Evolutionary conservation across 768 basidiomycete genomes (phyloP), one percentile per base, ranked within the genome.

Genomic region (Pholiota microspora): DNA sequence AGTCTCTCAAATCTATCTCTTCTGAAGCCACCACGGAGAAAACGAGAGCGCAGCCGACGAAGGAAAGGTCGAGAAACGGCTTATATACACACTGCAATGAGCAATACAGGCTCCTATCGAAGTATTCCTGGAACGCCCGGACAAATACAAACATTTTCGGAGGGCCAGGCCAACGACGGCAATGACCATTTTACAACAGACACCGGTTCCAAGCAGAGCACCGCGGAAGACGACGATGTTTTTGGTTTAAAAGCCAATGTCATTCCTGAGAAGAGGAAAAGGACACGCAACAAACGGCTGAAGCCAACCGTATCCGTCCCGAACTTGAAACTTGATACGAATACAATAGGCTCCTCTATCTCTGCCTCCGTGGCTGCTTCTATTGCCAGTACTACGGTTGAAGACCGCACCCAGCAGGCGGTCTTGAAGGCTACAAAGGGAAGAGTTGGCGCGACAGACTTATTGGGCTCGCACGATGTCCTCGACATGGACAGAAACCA

Each of bases 1-100:
- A 67, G 66, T 29, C 49, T 67, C n/a, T 61, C 61, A 8, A 62
- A 64, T n/a, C 51, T 67, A 45, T 55, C 65, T 13, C 50, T 67
- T 34, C 56, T 67, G 32, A 58, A 67, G 55, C 63, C 68, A 29
- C 64, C 62, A 25, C 58, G 62, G 25, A 54, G 56, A 35, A 57
- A 49, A 34, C 58, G 61, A n/a, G 46, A 55, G 48, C 54, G 61
- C 10, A 62, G 58, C 51, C 59, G 57, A n/a, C 56, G 55, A n/a
- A 36, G 59, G 18, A 61, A 50, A 54, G 54, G 15, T 15, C 55
- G 49, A 49, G 64, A 63, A 25, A 55, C 54, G 3, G 56, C 47
- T 18, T 55, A 67, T 52, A 60, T 64, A 8, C 64, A 65, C 42
- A 58, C 40, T 23, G 16, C 59, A 27, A 36, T 40, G 24, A 56